Evolutionary conservation across 192 early-diverging fungal species (phyloP), one percentile per base, ranked within the genome.

Genomic region (Coemansia sp.): DNA sequence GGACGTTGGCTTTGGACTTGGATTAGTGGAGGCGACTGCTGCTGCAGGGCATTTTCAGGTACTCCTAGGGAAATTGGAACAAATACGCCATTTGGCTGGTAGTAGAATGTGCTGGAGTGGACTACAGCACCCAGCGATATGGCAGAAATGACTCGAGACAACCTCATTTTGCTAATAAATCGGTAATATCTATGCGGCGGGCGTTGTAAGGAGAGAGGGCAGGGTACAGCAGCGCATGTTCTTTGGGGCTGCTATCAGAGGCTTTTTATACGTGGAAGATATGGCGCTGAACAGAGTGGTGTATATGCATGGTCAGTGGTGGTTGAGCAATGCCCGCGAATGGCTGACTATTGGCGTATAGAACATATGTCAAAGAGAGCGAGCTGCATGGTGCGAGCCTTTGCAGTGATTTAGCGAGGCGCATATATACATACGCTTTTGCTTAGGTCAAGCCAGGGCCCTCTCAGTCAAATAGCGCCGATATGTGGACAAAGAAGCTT

Each of bases 71-170:
- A 59, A 33, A 64, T 42, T 12, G 72, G 72, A 11, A 61, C 57
- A 74, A 68, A 68, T 21, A 68, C 43, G 21, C 64, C 69, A 41
- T 72, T 72, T 65, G 70, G 70, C 63, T 69, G 64, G 58, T 72
- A 65, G 59, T 72, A 72, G 2, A 77, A 21, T 20, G 26, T 45
- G 58, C 47, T 3, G 25, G 43, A 11, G 58, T 56, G 39, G 11
- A 20, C 33, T 16, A 36, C 33, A 26, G 56, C 65, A 59, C 31
- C 42, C 53, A 66, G 56, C 25, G 43, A 42, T 13, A 41, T 39
- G n/a, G 56, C 35, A 3, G 59, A 14, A 25, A 56, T 41, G 28
- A 62, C 16, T 35, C 35, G 16, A 0, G 59, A 62, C 36, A 62
- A 10, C 13, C 26, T 69, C 67, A 72, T 72, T 47, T 48, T 57